Conservation (phyloP, 306 rosid species). For the Cicer bijugum region DNA sequence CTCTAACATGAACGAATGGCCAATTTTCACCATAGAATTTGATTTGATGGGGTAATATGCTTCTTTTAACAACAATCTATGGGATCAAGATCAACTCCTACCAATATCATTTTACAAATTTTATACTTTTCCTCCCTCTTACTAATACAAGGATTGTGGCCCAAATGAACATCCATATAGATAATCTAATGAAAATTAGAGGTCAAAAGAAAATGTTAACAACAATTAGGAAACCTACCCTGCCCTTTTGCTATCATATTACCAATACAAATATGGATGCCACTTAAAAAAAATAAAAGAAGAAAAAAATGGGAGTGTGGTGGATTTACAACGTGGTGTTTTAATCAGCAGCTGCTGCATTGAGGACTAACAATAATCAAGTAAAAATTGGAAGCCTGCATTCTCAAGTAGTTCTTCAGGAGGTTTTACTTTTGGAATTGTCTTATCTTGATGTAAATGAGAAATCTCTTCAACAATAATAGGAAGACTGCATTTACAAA, state of each 20-base stretch:
- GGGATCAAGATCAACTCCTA: constrained; percentile 49
- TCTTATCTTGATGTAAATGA: constrained; percentile 56
- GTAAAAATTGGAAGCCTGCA: constrained; percentile 81
- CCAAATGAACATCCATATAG: constrained; percentile 46
- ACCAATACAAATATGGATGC: constrained; percentile 48
- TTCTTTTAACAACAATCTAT: constrained; percentile 51
- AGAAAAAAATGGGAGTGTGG: constrained; percentile 2
- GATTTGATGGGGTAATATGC: constrained; percentile 17
- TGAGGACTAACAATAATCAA: constrained; percentile 53
- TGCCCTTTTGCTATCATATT: constrained; percentile 54
- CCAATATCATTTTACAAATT: constrained; percentile 49
- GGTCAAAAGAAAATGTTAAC: constrained; percentile 42
- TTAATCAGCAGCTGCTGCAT: constrained; percentile 30
- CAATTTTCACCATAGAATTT: constrained; percentile 43
- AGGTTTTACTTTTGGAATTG: constrained; percentile 56
- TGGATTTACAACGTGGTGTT: constrained; percentile 61
- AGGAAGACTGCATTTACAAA: constrained; percentile 74
- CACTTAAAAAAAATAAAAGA: constrained; percentile 35
- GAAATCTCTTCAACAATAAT: constrained; percentile 73
- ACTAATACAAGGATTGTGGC: constrained; percentile 50
- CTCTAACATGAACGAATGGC: constrained; percentile 28
- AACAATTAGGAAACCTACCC: constrained; percentile 52
- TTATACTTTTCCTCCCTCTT: constrained; percentile 41
- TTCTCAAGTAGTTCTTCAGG: constrained; percentile 72
- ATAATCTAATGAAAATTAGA: constrained; percentile 38